phyloP scores from a whole-genome alignment of 2,329 filamentous ascomycete species.

The Colletotrichum coccodes region DNA sequence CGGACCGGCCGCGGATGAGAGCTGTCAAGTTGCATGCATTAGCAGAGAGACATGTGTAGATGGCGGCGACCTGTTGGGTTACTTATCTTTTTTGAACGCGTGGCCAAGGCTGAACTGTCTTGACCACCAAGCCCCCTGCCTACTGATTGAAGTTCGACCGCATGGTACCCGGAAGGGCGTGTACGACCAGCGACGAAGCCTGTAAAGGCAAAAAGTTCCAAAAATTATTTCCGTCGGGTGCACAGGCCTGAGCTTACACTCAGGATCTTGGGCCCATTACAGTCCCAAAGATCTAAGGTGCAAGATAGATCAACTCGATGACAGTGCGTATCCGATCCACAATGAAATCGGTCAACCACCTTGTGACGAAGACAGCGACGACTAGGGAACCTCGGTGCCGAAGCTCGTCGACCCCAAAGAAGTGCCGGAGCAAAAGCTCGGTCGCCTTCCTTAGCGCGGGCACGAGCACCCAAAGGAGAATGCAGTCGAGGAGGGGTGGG shows the following conservation, averaged over 20 bases:
- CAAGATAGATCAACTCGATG: background rate
- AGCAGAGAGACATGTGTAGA: too few relatives aligned
- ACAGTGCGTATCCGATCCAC: background rate
- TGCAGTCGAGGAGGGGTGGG: too few relatives aligned
- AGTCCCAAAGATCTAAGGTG: background rate
- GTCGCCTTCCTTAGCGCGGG: background rate
- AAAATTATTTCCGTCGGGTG: background rate
- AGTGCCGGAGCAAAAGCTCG: too few relatives aligned
- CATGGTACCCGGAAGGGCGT: background rate
- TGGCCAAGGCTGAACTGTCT: background rate
- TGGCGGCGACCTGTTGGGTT: background rate
- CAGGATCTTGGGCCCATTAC: slow-evolving; percentile 1
- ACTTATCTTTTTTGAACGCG: background rate
- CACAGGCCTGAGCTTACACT: slow-evolving; percentile 2
- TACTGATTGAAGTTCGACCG: background rate
- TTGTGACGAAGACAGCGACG: too few relatives aligned
- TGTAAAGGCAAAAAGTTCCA: background rate
- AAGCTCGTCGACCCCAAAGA: too few relatives aligned
- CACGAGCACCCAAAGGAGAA: too few relatives aligned
- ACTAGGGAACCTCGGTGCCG: too few relatives aligned
- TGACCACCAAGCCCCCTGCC: too few relatives aligned
- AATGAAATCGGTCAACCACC: background rate
- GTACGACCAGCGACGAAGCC: background rate
- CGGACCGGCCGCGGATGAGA: too few relatives aligned
- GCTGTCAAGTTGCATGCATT: too few relatives aligned